Evolutionary conservation across 768 basidiomycete genomes (phyloP), one percentile per base, ranked within the genome.

Genomic region (Mycena latifolia): DNA sequence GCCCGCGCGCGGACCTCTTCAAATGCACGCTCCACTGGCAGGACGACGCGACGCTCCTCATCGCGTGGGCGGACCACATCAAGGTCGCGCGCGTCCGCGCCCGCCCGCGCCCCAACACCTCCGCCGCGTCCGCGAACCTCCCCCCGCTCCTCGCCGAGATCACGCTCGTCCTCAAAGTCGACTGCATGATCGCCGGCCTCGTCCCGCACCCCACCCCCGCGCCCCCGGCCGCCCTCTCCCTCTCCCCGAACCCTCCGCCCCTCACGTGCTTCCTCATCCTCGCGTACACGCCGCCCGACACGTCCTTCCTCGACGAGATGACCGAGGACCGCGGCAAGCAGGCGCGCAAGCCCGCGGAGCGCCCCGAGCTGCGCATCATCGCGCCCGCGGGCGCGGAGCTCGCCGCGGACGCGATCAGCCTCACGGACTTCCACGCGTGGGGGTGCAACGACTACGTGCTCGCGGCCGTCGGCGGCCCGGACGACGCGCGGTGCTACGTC

Each of bases 171-270:
- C 95, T 98, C 78, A 91, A 95, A 73, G 82, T 99, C 50, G 98
- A 99, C 76, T 95, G 93, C 75, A 96, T 98, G 94, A 88, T 99
- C 43, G 88, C 96, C 1, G 96, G 96, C 24, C 89, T 99, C 61
- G 87, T 91, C 3, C 92, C 94, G 7, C 93, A 95, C 47, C 63
- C 77, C 35, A 35, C 64, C 24, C 24, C 71, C 14, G 65, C 72
- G 66, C 52, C 57, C 14, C 22, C n/a, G n/a, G n/a, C n/a, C n/a
- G n/a, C n/a, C 33, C 33, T 39, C 27, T 39, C 69, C 33, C 20
- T 18, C 63, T 10, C 59, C 43, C 14, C 8, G 33, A 6, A 14
- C n/a, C n/a, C n/a, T n/a, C n/a, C 76, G 3, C 72, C 85, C 1
- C 78, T 89, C 25, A 89, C 90, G 0, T 90, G 92, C 3, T 94